A percentile compares a stretch with the other conserved stretches of the same genome.
phyloP scores from a whole-genome alignment of 2,329 filamentous ascomycete species.

The Talaromyces sp. region DNA sequence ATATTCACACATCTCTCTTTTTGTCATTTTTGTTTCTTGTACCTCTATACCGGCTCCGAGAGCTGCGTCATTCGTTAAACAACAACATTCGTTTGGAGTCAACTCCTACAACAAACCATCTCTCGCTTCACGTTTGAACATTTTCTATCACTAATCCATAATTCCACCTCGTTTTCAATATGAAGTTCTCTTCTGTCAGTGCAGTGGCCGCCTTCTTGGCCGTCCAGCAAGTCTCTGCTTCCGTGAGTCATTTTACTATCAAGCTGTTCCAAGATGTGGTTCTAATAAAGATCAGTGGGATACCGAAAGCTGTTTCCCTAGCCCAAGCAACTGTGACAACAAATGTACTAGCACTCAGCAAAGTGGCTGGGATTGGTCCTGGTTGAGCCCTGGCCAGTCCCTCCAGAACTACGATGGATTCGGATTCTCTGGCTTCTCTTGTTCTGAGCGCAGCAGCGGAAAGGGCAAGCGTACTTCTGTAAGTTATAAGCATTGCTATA shows the following conservation, averaged over 20 bases:
- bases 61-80: conserved; percentile 21
- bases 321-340: conserved; percentile 71
- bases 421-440: conserved; percentile 69
- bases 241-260: conserved; percentile 18
- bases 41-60: conserved; percentile 19
- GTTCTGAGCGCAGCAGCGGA: conserved; percentile 47
- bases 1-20: not conserved
- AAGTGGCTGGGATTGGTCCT: conserved; percentile 68
- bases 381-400: conserved; percentile 54
- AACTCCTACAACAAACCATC: conserved; percentile 31
- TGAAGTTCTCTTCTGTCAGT: conserved; percentile 23
- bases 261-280: not conserved
- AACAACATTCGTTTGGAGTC: conserved; percentile 10
- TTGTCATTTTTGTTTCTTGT: conserved; percentile 18
- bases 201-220: conserved; percentile 22
- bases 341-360: conserved; percentile 69
- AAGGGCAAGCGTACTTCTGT: conserved; percentile 9
- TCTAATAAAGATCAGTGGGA: conserved; percentile 43
- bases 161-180: conserved; percentile 16
- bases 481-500: not conserved
- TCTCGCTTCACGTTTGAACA: not conserved
- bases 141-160: conserved; percentile 19
- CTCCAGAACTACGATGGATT: conserved; percentile 70
- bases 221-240: conserved; percentile 26
- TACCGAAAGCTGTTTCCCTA: conserved; percentile 56